These are phyloP conservation scores for Diaporthe capsici DNA, from an alignment of 2,329 filamentous ascomycete species.

Conservation along the genomic window DNA sequence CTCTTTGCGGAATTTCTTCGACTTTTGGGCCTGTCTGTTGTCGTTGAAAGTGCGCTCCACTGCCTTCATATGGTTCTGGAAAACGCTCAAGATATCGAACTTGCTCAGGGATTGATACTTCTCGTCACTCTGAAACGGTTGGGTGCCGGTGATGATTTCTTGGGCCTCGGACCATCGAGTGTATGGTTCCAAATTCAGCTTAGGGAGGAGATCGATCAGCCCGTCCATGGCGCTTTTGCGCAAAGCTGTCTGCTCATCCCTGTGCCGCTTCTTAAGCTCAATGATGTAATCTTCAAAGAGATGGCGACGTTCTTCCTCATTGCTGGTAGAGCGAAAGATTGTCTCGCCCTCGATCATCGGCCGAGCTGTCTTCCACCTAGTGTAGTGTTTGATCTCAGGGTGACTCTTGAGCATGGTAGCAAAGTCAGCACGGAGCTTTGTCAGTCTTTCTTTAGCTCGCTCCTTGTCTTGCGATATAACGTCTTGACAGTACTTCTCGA, in stretches of 20 bases:
- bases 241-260: slow-evolving; percentile 79
- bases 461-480: slow-evolving; percentile 94
- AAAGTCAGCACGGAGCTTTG: slow-evolving; percentile 94
- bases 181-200: slow-evolving; percentile 89
- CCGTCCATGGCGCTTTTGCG: slow-evolving; percentile 89
- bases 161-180: slow-evolving; percentile 95
- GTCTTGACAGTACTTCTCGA: slow-evolving; percentile 95
- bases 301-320: slow-evolving; percentile 88
- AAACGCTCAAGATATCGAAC: slow-evolving; percentile 91
- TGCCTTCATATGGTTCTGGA: slow-evolving; percentile 94
- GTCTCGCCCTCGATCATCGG: slow-evolving; percentile 96
- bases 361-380: slow-evolving; percentile 94
- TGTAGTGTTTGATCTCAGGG: slow-evolving; percentile 97
- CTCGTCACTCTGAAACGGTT: slow-evolving; percentile 83
- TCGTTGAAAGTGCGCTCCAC: slow-evolving; percentile 95
- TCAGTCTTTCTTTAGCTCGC: slow-evolving; percentile 90
- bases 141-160: slow-evolving; percentile 81
- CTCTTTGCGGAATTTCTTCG: slow-evolving; percentile 82
- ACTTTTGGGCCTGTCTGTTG: slow-evolving; percentile 88
- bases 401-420: slow-evolving; percentile 96
- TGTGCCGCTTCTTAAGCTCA: slow-evolving; percentile 84
- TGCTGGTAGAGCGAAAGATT: slow-evolving; percentile 90
- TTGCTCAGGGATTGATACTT: slow-evolving; percentile 90
- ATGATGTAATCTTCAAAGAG: slow-evolving; percentile 95
- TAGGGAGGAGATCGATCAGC: slow-evolving; percentile 81